Conservation (phyloP, 169 alveolate species). For the Eimeria maxima region DNA sequence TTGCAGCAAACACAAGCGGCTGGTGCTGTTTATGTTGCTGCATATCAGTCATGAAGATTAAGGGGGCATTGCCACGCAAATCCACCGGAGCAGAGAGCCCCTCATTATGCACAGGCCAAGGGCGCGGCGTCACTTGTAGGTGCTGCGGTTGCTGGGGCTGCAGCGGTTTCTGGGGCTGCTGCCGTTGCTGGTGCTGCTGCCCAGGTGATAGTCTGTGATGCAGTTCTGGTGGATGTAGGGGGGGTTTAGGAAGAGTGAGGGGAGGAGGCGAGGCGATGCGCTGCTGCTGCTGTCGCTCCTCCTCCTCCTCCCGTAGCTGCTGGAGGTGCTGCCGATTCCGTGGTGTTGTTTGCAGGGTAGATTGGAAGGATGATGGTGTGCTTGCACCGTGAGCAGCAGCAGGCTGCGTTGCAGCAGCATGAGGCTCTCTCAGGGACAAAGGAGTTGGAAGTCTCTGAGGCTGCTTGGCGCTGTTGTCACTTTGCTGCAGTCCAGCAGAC, state of each 20-base stretch:
- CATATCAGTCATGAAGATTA: background rate
- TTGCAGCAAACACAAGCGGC: background rate
- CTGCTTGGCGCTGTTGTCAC: too few relatives aligned
- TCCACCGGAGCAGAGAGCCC: background rate
- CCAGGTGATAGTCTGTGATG: background rate
- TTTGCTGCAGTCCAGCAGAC: too few relatives aligned
- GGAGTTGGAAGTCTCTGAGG: too few relatives aligned
- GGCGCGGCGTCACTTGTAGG: background rate
- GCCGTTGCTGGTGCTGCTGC: too few relatives aligned
- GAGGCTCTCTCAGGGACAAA: too few relatives aligned
- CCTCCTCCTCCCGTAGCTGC: background rate
- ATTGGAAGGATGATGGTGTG: too few relatives aligned
- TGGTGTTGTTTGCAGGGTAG: too few relatives aligned
- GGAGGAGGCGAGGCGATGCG: background rate
- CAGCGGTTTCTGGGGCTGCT: too few relatives aligned
- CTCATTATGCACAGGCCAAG: background rate
- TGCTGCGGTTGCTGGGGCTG: background rate
- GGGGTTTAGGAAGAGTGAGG: background rate
- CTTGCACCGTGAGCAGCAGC: too few relatives aligned
- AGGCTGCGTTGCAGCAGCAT: too few relatives aligned
- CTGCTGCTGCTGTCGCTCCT: background rate
- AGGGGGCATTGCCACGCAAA: background rate
- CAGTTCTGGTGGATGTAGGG: background rate
- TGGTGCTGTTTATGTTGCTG: background rate
- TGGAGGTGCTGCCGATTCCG: too few relatives aligned